phyloP scores from a whole-genome alignment of 805 yeast genomes.

The Metschnikowia picachoensis region DNA sequence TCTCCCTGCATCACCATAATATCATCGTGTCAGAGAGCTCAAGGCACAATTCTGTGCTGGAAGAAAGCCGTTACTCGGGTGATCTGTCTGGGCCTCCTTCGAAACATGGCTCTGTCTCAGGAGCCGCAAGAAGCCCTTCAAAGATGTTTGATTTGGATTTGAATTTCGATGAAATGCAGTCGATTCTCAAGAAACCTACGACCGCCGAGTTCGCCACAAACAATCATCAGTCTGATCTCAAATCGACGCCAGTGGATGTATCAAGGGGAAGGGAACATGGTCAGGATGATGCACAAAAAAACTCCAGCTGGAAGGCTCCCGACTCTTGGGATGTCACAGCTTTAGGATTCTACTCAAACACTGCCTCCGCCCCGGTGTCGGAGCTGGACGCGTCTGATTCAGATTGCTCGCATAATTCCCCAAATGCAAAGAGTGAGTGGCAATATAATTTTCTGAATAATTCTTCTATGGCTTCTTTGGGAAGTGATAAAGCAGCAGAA shows the following conservation, averaged over 20 bases:
- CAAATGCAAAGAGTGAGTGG: background rate
- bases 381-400: slow-evolving; percentile 13
- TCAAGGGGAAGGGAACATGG: slow-evolving; percentile 1
- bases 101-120: slow-evolving; percentile 13
- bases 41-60: slow-evolving; percentile 11
- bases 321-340: slow-evolving; percentile 47
- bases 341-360: slow-evolving; percentile 8
- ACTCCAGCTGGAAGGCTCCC: slow-evolving; percentile 41
- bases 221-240: background rate
- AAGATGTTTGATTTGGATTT: slow-evolving; percentile 40
- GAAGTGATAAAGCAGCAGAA: background rate
- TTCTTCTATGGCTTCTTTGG: slow-evolving; percentile 3
- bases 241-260: slow-evolving; percentile 1
- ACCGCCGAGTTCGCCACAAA: background rate
- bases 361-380: slow-evolving; percentile 8
- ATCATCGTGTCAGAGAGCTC: slow-evolving; percentile 9
- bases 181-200: slow-evolving; percentile 38
- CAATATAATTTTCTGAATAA: background rate
- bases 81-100: slow-evolving; percentile 12
- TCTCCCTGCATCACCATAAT: slow-evolving; percentile 28
- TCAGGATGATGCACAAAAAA: slow-evolving; percentile 11
- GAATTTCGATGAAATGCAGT: slow-evolving; percentile 48
- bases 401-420: background rate
- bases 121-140: slow-evolving; percentile 12
- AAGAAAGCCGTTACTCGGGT: slow-evolving; percentile 12